Evolutionary conservation across 176 grass and related monocot species (phyloP), one percentile per base, ranked within the genome.

Genomic region (Triticum monococcum): DNA sequence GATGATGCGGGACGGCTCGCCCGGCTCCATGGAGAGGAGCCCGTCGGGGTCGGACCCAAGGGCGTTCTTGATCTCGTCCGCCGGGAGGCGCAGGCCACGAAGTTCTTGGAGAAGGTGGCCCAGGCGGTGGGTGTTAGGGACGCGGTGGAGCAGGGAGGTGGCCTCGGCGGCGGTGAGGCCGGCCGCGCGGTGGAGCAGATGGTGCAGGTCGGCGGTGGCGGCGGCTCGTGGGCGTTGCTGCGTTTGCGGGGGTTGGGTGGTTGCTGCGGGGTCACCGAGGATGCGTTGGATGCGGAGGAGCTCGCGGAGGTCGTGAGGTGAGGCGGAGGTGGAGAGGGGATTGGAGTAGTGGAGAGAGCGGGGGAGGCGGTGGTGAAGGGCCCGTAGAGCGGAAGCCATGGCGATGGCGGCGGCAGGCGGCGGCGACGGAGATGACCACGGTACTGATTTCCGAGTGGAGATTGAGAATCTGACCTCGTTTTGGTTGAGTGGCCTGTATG

Each of bases 1-100:
- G 4, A 91, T 17, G 33, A 88, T 90, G 33, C 86, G 88, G 25
- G 92, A 85, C 7, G 91, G 68, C 81, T 98, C 93, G 48, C 93
- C 93, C 26, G 75, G 46, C 56, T 91, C 88, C 92, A 94, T 89
- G 78, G 84, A 62, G 17, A 98, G 84, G 84, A 98, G 87, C 9
- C 77, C 81, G 22, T 69, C 85, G 41, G 75, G 71, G 69, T 95
- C 83, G 40, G 85, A 81, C 36, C 77, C 82, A 26, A 94, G 50
- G 5, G 25, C 85, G 35, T 33, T 71, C 85, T 37, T 91, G 66
- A 98, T 72, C 45, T 96, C 92, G 4, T 8, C 10, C 30, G 6
- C 64, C 4, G 31, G 75, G 65, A 98, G 74, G 75, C 85, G 71
- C 70, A 98, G 80, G 32, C 87, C 71, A 26, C 72, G 57, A 24